phyloP scores from a whole-genome alignment of 495 filamentous ascomycete genomes.

The Aspergillus sclerotiicarbonarius region DNA sequence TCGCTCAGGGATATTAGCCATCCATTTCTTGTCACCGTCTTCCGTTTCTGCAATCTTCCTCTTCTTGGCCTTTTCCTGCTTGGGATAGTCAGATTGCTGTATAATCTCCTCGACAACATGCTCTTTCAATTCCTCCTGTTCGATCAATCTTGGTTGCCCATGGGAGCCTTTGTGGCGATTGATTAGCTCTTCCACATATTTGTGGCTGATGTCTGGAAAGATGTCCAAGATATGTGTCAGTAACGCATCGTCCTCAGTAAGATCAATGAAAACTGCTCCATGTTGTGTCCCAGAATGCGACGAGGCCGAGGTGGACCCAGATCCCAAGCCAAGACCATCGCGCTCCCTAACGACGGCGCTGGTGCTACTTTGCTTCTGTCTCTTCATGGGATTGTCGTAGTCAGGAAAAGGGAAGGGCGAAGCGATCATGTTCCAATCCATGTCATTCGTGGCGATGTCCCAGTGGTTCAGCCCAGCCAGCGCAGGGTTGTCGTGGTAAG shows the following conservation, averaged over 20 bases:
- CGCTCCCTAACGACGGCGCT: not conserved
- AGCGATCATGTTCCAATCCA: not conserved
- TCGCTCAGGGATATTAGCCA: conserved; percentile 15
- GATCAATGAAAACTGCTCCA: not conserved
- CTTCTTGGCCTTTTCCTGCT: conserved; percentile 46
- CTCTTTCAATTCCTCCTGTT: conserved; percentile 4
- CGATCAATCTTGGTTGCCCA: conserved; percentile 15
- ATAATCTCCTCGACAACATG: conserved; percentile 45
- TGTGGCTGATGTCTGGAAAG: conserved; percentile 50
- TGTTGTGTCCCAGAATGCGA: not conserved
- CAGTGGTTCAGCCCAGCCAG: not conserved
- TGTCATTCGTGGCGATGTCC: not conserved
- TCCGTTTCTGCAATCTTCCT: conserved; percentile 41
- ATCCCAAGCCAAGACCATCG: not conserved
- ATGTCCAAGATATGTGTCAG: conserved; percentile 42
- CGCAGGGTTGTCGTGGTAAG: not conserved
- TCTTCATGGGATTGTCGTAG: not conserved
- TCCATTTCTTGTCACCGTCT: conserved; percentile 35
- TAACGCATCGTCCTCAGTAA: conserved; percentile 18
- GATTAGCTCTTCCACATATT: conserved; percentile 43
- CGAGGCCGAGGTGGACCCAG: not conserved
- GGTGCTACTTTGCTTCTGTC: not conserved
- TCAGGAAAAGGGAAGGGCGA: not conserved
- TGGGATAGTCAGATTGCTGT: conserved; percentile 44
- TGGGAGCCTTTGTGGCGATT: conserved; percentile 1